These are phyloP conservation scores for Termitomyces heimii DNA, from an alignment of 768 basidiomycete genomes.

Conservation along the genomic window DNA sequence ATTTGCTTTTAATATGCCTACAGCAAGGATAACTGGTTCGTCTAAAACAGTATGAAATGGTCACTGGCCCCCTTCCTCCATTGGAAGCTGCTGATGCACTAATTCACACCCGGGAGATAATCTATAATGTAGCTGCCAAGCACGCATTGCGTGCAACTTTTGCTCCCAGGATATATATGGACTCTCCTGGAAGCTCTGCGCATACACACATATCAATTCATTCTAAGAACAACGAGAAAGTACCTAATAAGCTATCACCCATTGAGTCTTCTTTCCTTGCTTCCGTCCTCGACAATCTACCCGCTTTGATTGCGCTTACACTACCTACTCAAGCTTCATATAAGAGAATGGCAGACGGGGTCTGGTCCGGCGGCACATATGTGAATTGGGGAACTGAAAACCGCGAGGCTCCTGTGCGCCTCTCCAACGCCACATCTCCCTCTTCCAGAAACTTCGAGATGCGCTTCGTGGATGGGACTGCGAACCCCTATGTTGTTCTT, in stretches of 20 bases:
- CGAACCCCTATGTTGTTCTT: slow-evolving; percentile 55
- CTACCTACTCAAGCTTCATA: slow-evolving; percentile 60
- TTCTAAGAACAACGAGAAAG: slow-evolving; percentile 17
- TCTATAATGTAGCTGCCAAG: slow-evolving; percentile 57
- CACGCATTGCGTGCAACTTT: slow-evolving; percentile 62
- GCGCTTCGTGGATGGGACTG: slow-evolving; percentile 55
- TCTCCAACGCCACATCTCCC: slow-evolving; percentile 43
- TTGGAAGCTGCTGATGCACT: slow-evolving; percentile 64
- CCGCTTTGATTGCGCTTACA: slow-evolving; percentile 49
- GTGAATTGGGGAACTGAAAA: slow-evolving; percentile 66
- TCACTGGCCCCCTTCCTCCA: slow-evolving; percentile 62
- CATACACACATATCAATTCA: slow-evolving; percentile 68
- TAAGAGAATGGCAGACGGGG: slow-evolving; percentile 55
- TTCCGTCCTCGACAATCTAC: slow-evolving; percentile 51
- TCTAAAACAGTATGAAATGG: slow-evolving; percentile 49
- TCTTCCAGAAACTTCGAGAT: slow-evolving; percentile 59
- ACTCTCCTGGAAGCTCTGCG: slow-evolving; percentile 44
- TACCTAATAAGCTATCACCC: slow-evolving; percentile 25
- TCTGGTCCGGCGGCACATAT: slow-evolving; percentile 70
- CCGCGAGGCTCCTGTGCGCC: slow-evolving; percentile 58
- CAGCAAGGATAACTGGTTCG: background rate
- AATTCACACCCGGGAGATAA: slow-evolving; percentile 61
- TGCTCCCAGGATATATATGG: slow-evolving; percentile 38
- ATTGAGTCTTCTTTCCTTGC: slow-evolving; percentile 59
- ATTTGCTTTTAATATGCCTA: background rate